Conservation (phyloP, 176 grass and related monocot species). For the Tuctoria greenei region DNA sequence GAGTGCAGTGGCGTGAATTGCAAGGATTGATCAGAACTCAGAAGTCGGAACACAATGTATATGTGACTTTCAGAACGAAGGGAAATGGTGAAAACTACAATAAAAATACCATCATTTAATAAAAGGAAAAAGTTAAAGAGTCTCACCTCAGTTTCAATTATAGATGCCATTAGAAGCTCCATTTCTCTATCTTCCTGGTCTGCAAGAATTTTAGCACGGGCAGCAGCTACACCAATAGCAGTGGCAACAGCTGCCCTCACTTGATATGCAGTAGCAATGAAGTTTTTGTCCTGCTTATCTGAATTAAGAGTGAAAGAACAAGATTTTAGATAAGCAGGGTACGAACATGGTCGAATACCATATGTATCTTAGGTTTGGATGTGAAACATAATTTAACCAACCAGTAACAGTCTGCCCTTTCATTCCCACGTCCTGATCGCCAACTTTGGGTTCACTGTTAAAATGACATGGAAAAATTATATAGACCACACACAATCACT, state of each 20-base stretch:
- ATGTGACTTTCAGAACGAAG: not conserved
- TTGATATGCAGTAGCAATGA: slow-evolving; percentile 59
- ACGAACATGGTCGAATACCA: not conserved
- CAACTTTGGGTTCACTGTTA: slow-evolving; percentile 36
- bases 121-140: not conserved
- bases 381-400: slow-evolving; percentile 11
- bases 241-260: slow-evolving; percentile 77
- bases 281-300: slow-evolving; percentile 48
- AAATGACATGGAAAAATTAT: slow-evolving; percentile 11
- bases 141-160: slow-evolving; percentile 86
- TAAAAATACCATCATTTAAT: not conserved
- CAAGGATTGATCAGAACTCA: not conserved
- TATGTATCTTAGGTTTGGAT: slow-evolving; percentile 10
- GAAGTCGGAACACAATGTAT: not conserved
- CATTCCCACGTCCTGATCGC: slow-evolving; percentile 26
- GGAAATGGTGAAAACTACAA: not conserved
- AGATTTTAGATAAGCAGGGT: slow-evolving; percentile 22
- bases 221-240: slow-evolving; percentile 76
- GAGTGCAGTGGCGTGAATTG: not conserved
- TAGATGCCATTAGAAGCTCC: slow-evolving; percentile 84
- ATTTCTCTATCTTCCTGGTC: slow-evolving; percentile 96
- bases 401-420: slow-evolving; percentile 38
- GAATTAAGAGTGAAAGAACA: slow-evolving; percentile 16
- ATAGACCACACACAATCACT: not conserved
- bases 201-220: slow-evolving; percentile 84